These are phyloP conservation scores for Cordyceps fumosorosea DNA, from an alignment of 2,329 filamentous ascomycete genomes.

Conservation along the genomic window DNA sequence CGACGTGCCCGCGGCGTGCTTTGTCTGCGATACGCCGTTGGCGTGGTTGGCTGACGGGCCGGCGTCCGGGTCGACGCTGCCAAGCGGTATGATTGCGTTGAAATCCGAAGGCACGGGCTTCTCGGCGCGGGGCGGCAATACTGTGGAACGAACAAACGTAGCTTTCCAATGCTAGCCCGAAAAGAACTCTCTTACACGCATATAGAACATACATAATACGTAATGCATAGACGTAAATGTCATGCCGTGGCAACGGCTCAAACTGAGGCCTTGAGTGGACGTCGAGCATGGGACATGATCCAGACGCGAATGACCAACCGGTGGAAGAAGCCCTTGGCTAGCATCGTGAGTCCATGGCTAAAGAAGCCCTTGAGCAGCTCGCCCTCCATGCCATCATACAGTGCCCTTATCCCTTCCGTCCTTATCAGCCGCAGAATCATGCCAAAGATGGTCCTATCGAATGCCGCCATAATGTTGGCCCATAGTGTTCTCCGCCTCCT, in stretches of 20 bases:
- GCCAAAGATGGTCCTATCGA: slow-evolving; percentile 51
- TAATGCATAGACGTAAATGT: not conserved
- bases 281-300: slow-evolving; percentile 40
- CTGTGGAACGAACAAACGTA: slow-evolving; percentile 71
- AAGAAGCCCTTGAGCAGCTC: slow-evolving; percentile 81
- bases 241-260: not conserved
- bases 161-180: slow-evolving; percentile 67
- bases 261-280: slow-evolving; percentile 17
- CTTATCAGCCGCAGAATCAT: slow-evolving; percentile 52
- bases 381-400: slow-evolving; percentile 71
- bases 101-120: slow-evolving; percentile 88
- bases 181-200: not conserved
- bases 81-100: slow-evolving; percentile 70
- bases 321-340: slow-evolving; percentile 75
- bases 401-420: slow-evolving; percentile 58
- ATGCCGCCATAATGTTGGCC: slow-evolving; percentile 17
- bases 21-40: slow-evolving; percentile 80
- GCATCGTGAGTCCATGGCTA: slow-evolving; percentile 79
- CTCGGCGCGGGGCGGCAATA: slow-evolving; percentile 76
- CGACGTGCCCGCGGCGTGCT: slow-evolving; percentile 50
- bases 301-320: slow-evolving; percentile 65
- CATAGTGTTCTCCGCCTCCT: slow-evolving; percentile 9
- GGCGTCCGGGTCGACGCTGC: slow-evolving; percentile 47
- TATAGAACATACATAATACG: not conserved
- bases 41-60: slow-evolving; percentile 41